These are phyloP conservation scores for Rhexocercosporidium sp. DNA, from an alignment of 2,329 filamentous ascomycete genomes.

Conservation along the genomic window DNA sequence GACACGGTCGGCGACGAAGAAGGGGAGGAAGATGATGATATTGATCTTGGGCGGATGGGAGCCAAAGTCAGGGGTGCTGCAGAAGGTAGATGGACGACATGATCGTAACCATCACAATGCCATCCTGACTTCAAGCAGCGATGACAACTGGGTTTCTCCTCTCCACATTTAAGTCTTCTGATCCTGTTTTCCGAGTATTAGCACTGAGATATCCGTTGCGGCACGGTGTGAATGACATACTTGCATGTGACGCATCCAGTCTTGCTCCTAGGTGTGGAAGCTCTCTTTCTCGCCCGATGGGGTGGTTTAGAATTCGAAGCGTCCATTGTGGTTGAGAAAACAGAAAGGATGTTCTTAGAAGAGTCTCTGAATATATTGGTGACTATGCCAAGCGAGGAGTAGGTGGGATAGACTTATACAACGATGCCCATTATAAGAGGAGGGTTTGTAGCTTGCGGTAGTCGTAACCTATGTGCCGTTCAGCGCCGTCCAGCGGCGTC, in stretches of 20 bases:
- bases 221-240: conserved; percentile 49
- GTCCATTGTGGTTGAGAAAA: conserved; percentile 9
- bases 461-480: conserved; percentile 4
- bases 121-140: conserved; percentile 37
- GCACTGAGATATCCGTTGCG: conserved; percentile 37
- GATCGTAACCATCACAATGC: conserved; percentile 39
- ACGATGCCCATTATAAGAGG: no score
- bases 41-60: conserved; percentile 19
- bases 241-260: conserved; percentile 71
- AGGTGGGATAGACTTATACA: neutral
- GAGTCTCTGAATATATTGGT: neutral
- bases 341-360: neutral
- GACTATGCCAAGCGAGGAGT: neutral
- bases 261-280: conserved; percentile 36
- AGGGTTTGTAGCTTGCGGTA: neutral
- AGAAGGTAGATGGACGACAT: conserved; percentile 11
- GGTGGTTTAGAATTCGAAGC: conserved; percentile 1
- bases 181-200: conserved; percentile 26
- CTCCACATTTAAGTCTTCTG: conserved; percentile 40
- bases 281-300: conserved; percentile 17
- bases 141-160: conserved; percentile 36
- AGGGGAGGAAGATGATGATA: conserved; percentile 14
- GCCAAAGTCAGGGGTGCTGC: neutral
- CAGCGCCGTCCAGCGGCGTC: no score
- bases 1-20: conserved; percentile 25